Conservation (phyloP, 2,329 filamentous ascomycete genomes). For the Aspergillus hortae region DNA sequence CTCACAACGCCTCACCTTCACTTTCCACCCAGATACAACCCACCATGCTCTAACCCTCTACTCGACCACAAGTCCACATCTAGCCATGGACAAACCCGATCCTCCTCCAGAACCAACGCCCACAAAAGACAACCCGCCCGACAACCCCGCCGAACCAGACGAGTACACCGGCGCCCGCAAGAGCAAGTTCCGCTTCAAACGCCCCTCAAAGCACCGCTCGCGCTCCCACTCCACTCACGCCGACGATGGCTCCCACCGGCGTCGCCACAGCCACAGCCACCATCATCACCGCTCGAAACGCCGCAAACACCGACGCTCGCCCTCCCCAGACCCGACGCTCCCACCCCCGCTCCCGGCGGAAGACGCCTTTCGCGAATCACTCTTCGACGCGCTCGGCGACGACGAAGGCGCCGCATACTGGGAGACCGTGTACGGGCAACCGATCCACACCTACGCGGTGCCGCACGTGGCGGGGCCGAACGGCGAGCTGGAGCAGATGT, state of each 20-base stretch:
- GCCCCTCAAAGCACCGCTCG: constrained; percentile 11
- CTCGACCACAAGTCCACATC: neutral
- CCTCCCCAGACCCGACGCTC: neutral
- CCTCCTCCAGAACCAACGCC: neutral
- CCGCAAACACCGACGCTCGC: constrained; percentile 14
- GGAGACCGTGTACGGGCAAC: constrained; percentile 95
- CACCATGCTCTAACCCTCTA: neutral
- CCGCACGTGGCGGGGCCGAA: constrained; percentile 45
- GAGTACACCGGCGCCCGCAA: constrained; percentile 15
- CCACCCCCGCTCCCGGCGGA: constrained; percentile 56
- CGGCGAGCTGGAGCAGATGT: constrained; percentile 74
- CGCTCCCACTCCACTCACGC: constrained; percentile 1
- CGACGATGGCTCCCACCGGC: constrained; percentile 13
- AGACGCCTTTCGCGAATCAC: constrained; percentile 80
- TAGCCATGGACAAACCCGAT: neutral
- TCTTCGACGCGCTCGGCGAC: constrained; percentile 95
- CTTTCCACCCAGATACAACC: neutral
- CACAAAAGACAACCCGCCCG: neutral
- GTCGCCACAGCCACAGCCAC: constrained; percentile 10
- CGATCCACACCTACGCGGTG: constrained; percentile 74
- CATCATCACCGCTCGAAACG: constrained; percentile 22
- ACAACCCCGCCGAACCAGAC: neutral
- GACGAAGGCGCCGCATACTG: constrained; percentile 95
- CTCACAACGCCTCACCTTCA: neutral
- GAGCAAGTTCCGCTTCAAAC: constrained; percentile 35